These are phyloP conservation scores for Cunninghamia lanceolata DNA, from an alignment of 75 land plant species.

Conservation along the genomic window DNA sequence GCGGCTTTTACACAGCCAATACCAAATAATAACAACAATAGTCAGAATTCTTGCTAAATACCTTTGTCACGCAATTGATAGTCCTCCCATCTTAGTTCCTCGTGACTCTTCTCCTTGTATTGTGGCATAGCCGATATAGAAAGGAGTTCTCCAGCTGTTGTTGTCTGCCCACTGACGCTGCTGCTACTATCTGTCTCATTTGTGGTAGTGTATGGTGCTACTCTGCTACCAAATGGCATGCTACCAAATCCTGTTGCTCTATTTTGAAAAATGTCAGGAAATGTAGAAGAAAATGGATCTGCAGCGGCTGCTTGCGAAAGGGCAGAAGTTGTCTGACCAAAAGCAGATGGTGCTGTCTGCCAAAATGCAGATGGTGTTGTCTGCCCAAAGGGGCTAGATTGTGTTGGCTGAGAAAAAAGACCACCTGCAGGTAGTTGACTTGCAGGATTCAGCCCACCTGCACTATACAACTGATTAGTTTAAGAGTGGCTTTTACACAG, in stretches of 20 bases:
- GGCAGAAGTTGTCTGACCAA: too few species aligned
- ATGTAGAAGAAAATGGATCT: too few species aligned
- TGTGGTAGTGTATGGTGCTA: constrained; percentile 63
- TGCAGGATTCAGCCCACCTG: constrained; percentile 86
- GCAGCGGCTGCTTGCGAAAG: too few species aligned
- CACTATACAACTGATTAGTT: not conserved
- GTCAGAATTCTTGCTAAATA: constrained; percentile 6
- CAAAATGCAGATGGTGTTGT: too few species aligned
- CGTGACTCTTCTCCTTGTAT: constrained; percentile 90
- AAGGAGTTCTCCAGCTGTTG: constrained; percentile 62
- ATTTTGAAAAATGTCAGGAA: too few species aligned
- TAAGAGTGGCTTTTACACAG: not conserved
- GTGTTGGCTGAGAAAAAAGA: constrained; percentile 45
- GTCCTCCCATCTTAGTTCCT: constrained; percentile 97
- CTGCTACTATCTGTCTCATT: constrained; percentile 63
- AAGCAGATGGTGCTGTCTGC: not conserved
- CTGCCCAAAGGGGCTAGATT: constrained; percentile 40
- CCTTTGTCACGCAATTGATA: constrained; percentile 96
- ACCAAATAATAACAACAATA: constrained; percentile 7
- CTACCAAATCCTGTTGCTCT: too few species aligned
- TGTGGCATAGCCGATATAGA: constrained; percentile 98
- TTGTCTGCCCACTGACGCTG: constrained; percentile 29
- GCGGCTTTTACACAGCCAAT: not conserved
- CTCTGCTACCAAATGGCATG: too few species aligned
- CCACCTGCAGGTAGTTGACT: constrained; percentile 39